A percentile compares a stretch with the other conserved stretches of the same genome.
These are phyloP conservation scores for Sphagnurus paluster DNA, from an alignment of 1,284 basidiomycete genomes.

Conservation along the genomic window DNA sequence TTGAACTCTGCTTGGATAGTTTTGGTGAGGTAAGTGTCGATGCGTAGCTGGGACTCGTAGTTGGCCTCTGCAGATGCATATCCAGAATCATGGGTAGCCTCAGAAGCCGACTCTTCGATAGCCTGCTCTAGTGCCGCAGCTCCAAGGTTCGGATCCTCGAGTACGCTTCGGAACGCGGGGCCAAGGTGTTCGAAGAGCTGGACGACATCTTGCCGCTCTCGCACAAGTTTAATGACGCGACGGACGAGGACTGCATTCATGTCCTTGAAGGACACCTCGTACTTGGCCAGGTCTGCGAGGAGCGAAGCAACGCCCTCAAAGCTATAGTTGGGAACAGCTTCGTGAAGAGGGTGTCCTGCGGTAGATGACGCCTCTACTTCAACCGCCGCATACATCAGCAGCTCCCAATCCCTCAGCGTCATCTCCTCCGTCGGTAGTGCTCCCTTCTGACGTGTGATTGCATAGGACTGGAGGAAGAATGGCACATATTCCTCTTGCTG, in stretches of 20 bases:
- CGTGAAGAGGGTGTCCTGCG: conserved; percentile 18
- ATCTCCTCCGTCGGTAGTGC: conserved; percentile 24
- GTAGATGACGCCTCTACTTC: conserved; percentile 26
- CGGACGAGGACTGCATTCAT: conserved; percentile 24
- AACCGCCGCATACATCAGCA: conserved; percentile 32
- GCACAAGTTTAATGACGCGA: conserved; percentile 26
- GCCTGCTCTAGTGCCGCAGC: conserved; percentile 6
- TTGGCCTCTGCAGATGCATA: conserved; percentile 10
- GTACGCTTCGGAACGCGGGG: conserved; percentile 25
- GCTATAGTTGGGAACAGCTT: conserved; percentile 24
- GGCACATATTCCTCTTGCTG: conserved; percentile 20
- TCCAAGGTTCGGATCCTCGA: conserved; percentile 20
- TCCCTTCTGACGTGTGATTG: conserved; percentile 21
- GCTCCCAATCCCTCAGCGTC: conserved; percentile 31
- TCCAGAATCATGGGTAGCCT: conserved; percentile 11
- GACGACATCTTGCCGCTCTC: conserved; percentile 25
- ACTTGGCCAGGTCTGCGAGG: conserved; percentile 31
- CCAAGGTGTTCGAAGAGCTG: conserved; percentile 30
- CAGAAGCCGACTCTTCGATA: conserved; percentile 9
- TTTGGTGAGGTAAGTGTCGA: conserved; percentile 12
- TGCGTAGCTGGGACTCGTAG: conserved; percentile 4
- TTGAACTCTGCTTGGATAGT: conserved; percentile 7
- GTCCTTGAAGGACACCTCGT: conserved; percentile 23
- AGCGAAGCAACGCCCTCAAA: conserved; percentile 33
- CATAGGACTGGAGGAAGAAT: conserved; percentile 36